Conservation (phyloP, 352 stramenopile genomes). For the Pilasporangium apinafurcum region DNA sequence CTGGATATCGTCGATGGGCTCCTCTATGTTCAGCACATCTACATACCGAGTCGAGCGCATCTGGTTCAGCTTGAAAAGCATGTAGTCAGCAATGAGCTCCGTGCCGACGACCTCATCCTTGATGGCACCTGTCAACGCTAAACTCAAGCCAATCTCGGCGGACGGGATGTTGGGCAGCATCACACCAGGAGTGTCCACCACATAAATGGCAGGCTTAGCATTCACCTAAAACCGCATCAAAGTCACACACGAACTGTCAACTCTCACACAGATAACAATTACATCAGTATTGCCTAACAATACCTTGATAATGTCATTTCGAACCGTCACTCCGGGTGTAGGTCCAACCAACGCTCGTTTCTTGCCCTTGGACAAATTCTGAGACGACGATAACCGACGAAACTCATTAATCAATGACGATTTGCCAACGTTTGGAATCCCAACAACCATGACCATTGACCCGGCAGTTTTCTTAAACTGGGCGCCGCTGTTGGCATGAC, state of each 20-base stretch:
- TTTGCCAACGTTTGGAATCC: constrained; percentile 89
- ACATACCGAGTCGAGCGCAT: constrained; percentile 76
- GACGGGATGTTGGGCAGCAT: constrained; percentile 84
- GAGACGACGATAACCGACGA: constrained; percentile 55
- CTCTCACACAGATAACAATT: constrained; percentile 1
- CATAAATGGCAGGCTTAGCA: constrained; percentile 81
- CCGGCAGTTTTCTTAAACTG: constrained; percentile 84
- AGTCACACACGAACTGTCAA: background rate
- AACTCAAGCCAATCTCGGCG: constrained; percentile 71
- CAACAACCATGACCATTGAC: constrained; percentile 86
- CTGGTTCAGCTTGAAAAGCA: constrained; percentile 85
- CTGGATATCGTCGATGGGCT: constrained; percentile 70
- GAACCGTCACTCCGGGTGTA: constrained; percentile 80
- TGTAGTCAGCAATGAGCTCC: constrained; percentile 85
- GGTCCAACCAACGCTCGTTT: constrained; percentile 77
- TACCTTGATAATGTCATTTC: constrained; percentile 87
- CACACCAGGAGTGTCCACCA: constrained; percentile 85
- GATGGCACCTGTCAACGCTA: constrained; percentile 83
- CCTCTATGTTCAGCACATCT: constrained; percentile 50
- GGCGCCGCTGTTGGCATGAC: constrained; percentile 57
- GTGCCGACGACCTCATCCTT: constrained; percentile 84
- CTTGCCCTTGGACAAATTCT: constrained; percentile 74
- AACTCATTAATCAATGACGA: constrained; percentile 89
- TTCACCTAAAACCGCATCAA: constrained; percentile 47
- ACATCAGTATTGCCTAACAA: background rate